A percentile compares a stretch with the other conserved stretches of the same genome.
Evolutionary conservation across 371 early-diverging fungal species (phyloP).

Genomic region (Mucor irregularis): DNA sequence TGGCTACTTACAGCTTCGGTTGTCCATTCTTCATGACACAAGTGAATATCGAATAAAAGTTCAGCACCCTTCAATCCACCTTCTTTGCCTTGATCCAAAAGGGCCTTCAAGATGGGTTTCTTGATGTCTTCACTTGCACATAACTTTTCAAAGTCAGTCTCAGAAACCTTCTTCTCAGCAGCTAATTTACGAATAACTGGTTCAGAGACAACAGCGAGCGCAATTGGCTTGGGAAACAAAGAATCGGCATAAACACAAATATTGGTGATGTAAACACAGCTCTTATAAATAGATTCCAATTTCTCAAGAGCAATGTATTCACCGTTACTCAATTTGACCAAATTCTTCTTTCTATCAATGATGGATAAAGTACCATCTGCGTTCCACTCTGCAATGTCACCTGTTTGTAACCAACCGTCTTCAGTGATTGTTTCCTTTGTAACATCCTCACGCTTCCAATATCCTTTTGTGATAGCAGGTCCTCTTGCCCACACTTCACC

Average conservation of each 20-base stretch:
- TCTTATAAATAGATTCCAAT: conserved; percentile 92
- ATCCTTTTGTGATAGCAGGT: conserved; percentile 66
- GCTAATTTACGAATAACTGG: conserved; percentile 41
- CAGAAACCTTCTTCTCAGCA: conserved; percentile 23
- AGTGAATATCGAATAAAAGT: conserved; percentile 59
- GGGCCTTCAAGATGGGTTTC: conserved; percentile 19
- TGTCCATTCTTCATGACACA: conserved; percentile 81
- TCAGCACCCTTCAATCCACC: conserved; percentile 74
- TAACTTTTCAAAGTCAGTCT: conserved; percentile 32
- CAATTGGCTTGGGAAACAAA: conserved; percentile 65
- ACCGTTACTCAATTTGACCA: conserved; percentile 84
- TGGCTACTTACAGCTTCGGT: conserved; percentile 63
- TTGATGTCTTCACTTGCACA: conserved; percentile 23
- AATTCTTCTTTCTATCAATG: conserved; percentile 84
- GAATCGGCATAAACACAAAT: conserved; percentile 89
- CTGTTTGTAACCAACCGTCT: conserved; percentile 91
- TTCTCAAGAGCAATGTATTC: conserved; percentile 99
- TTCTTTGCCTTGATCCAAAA: conserved; percentile 52
- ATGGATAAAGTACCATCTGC: conserved; percentile 70
- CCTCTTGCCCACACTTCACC: conserved; percentile 92
- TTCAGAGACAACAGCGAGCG: conserved; percentile 73
- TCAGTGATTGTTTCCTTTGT: conserved; percentile 76
- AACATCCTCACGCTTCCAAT: conserved; percentile 71
- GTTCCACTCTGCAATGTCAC: conserved; percentile 88
- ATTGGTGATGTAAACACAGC: conserved; percentile 73